Percentiles rank a stretch among this genome's conserved stretches.
These are phyloP conservation scores for Mycena maculata DNA, from an alignment of 768 basidiomycete genomes.

Conservation along the genomic window DNA sequence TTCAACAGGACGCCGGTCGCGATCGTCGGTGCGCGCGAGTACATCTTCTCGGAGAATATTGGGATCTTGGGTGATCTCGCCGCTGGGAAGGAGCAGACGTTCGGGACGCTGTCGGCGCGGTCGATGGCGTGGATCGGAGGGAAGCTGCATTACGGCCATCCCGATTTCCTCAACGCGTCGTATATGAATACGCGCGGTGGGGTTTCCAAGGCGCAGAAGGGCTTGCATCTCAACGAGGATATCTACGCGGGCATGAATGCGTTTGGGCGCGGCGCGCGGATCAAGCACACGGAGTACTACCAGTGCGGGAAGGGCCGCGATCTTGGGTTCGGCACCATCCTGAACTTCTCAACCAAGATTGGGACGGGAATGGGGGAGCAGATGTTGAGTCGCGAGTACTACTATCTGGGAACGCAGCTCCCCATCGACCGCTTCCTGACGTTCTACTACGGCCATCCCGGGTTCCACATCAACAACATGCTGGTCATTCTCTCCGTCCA, in stretches of 20 bases:
- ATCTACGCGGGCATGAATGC: conserved; percentile 99
- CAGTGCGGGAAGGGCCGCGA: conserved; percentile 99
- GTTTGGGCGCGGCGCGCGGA: conserved; percentile 94
- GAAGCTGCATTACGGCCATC: conserved; percentile 98
- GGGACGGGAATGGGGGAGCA: conserved; percentile 99
- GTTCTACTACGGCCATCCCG: conserved; percentile 99
- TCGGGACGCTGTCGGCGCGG: conserved; percentile 96
- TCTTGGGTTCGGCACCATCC: conserved; percentile 97
- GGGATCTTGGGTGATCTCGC: conserved; percentile 98
- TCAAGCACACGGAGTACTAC: conserved; percentile 99
- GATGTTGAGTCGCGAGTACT: conserved; percentile 99
- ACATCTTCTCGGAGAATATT: conserved; percentile 99
- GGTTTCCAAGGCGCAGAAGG: conserved; percentile 99
- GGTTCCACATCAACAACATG: conserved; percentile 99
- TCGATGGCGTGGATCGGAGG: conserved; percentile 98
- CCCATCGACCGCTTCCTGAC: conserved; percentile 99
- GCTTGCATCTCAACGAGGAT: conserved; percentile 98
- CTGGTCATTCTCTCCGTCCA: conserved; percentile 97
- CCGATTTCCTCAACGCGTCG: conserved; percentile 97
- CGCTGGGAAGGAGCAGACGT: conserved; percentile 99
- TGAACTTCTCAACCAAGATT: conserved; percentile 99
- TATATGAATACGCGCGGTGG: conserved; percentile 99
- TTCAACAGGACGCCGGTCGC: conserved; percentile 92
- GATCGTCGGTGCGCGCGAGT: conserved; percentile 98
- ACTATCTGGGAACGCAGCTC: conserved; percentile 97